Base-by-base conservation (phyloP, 495 filamentous ascomycete genomes). In the Penicillium ochrochloron region DNA sequence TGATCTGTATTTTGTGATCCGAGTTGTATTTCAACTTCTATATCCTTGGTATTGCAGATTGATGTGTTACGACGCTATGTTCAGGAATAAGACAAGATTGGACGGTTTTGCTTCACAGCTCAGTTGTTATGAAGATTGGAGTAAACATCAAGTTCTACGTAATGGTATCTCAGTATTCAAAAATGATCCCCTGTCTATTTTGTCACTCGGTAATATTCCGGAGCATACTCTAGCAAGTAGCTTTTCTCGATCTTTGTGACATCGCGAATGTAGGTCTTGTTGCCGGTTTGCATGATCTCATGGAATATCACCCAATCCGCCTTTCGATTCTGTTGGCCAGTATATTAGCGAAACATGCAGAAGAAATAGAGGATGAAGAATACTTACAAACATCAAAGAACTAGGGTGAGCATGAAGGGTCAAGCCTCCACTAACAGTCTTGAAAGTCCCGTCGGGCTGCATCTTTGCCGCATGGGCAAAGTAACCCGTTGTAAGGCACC, bases 251-350 rank as follows among this genome's bases (percentile, higher is more conserved):
- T 92, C 81, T 90, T 93, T 6, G 90, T 95, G 59, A 97, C 80
- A 79, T 99, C 95, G 48, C 94, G 84, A 60, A 99, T 97, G 66
- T 89, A 98, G 0, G 85, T 93, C 81, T 97, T 98, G 60, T 86
- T 84, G 17, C 92, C 90, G 23, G 92, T 96, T 76, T 99, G 93
- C 82, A 97, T 87, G 57, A 97, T 87, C 74, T 98, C 96, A 70
- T 96, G 91, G 71, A 98, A 99, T 46, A 99, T 87, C 11, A 99
- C 94, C 95, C 95, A 99, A 67, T 98, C 94, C 19, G 92, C 93
- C 81, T 96, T 97, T 50, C 95, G 88, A 77, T 97, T 97, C 86
- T 89, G 63, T 34, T 3, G 17, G 39, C 65, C 37, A 70, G 64
- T 73, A 57, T 78, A 70, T 51, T 66, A 39, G 63, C 29, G 17